Conservation (phyloP, 2,329 filamentous ascomycete genomes). For the Epicoccum sorghinum region DNA sequence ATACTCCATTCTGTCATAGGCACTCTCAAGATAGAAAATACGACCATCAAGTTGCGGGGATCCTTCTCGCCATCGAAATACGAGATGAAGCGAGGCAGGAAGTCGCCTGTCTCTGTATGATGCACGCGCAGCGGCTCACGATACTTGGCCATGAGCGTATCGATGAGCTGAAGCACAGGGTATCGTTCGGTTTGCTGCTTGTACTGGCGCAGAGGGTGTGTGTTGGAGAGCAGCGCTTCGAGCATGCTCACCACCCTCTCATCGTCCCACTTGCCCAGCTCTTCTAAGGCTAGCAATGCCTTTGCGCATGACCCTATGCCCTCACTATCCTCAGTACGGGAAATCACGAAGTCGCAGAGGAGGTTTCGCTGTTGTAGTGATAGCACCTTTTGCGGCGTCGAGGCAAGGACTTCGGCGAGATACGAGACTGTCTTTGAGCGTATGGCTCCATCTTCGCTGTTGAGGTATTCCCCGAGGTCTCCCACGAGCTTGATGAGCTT, state of each 20-base stretch:
- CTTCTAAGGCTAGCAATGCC: constrained; percentile 64
- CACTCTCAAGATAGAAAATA: constrained; percentile 70
- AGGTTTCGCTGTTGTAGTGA: constrained; percentile 65
- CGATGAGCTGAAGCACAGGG: constrained; percentile 66
- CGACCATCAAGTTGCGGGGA: constrained; percentile 71
- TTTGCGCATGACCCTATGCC: constrained; percentile 63
- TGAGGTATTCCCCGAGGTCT: constrained; percentile 70
- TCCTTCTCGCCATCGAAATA: constrained; percentile 73
- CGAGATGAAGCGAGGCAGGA: constrained; percentile 66
- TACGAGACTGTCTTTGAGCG: constrained; percentile 64
- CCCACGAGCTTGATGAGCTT: constrained; percentile 68
- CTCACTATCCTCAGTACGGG: constrained; percentile 63
- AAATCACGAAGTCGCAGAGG: constrained; percentile 68
- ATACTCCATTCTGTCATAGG: constrained; percentile 73
- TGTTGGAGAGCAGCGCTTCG: constrained; percentile 58
- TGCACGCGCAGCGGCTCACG: constrained; percentile 51
- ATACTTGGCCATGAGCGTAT: constrained; percentile 67
- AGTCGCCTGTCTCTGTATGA: constrained; percentile 58
- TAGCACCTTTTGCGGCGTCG: constrained; percentile 61
- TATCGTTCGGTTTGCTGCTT: constrained; percentile 67
- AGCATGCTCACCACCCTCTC: constrained; percentile 61
- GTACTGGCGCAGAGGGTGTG: constrained; percentile 65
- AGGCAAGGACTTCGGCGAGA: constrained; percentile 57
- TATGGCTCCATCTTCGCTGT: constrained; percentile 66
- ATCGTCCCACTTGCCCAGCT: constrained; percentile 64